Base-by-base conservation (phyloP, 164 flowering plant genomes). In the Aristolochia californica region DNA sequence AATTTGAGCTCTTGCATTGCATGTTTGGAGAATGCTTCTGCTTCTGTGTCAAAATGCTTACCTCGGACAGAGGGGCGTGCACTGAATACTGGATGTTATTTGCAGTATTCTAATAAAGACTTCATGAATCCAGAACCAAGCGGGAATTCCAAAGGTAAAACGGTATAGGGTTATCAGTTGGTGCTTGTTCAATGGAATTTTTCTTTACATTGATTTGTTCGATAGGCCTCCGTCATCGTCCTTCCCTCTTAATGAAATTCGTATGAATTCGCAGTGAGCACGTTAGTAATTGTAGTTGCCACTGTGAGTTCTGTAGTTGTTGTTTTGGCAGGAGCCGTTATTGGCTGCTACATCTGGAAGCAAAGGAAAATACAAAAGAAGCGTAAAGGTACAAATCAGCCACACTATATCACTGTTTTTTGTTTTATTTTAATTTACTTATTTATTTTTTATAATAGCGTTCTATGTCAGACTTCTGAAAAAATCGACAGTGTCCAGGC, bases 31-130 rank as follows among this genome's bases (percentile, higher is more conserved):
- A 84, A 74, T 48, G 98, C 96, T 0, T 77, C 88, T 11, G 62
- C 72, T 0, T 79, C 85, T 0, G 34, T 84, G 14, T 53, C 63
- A 61, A 67, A 74, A 20, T 91, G 98, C 74, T 76, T 91, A 75
- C 96, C 98, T 23, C 66, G 77, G 78, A 79, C 90, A 0, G 96
- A 86, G 56, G 98, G 95, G 4, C 74, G 96, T 15, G 96, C 91
- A 4, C 50, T 91, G 47, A 53, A 80, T 57, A 82, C 96, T 0
- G 98, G 98, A 0, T 91, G 98, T 73, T 91, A 88, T 68, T 65
- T 91, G 82, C 82, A 93, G 74, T 91, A 84, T 59, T 91, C 98
- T 0, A 87, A 88, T 56, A 66, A 0, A 13, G 68, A 88, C 69
- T 91, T 91, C 70, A 81, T 91, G 63, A 91, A 91, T 71, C 64